Evolutionary conservation across 192 early-diverging fungal genomes (phyloP).

Genomic region (Rhizophagus prolifer): DNA sequence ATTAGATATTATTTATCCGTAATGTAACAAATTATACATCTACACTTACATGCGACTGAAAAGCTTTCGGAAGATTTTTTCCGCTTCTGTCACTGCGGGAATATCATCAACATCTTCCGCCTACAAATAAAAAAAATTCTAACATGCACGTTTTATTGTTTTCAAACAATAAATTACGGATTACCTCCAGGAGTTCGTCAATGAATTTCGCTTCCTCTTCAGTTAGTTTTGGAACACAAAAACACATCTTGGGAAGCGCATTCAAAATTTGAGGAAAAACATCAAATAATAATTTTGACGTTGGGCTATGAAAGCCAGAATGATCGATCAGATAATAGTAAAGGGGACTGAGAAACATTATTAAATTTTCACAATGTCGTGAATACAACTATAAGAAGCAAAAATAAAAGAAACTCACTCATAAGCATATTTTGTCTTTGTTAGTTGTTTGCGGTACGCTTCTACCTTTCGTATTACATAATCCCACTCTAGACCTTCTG

Average conservation of each 20-base stretch:
- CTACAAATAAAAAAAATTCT: constrained; percentile 28
- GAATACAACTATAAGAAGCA: constrained; percentile 19
- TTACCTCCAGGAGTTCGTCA: constrained; percentile 23
- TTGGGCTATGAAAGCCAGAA: constrained; percentile 20
- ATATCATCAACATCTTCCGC: constrained; percentile 16
- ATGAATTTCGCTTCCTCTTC: constrained; percentile 26
- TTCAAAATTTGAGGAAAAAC: constrained; percentile 17
- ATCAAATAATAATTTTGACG: constrained; percentile 11
- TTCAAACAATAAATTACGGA: constrained; percentile 24
- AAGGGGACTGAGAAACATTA: constrained; percentile 18
- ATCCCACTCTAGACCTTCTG: constrained; percentile 25
- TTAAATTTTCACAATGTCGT: constrained; percentile 9
- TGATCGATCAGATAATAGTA: constrained; percentile 28
- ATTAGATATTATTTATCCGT: constrained; percentile 18
- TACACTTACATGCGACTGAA: constrained; percentile 26
- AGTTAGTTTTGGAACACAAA: constrained; percentile 24
- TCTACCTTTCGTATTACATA: constrained; percentile 18
- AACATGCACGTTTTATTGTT: constrained; percentile 8
- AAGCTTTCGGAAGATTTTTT: constrained; percentile 21
- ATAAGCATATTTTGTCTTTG: background rate
- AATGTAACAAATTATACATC: constrained; percentile 20
- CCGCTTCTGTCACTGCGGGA: background rate
- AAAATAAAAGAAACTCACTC: constrained; percentile 24
- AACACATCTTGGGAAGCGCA: constrained; percentile 21
- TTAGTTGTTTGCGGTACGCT: constrained; percentile 6